Conservation (phyloP, 2,329 filamentous ascomycete species). For the Ophiostoma pallidulum region DNA sequence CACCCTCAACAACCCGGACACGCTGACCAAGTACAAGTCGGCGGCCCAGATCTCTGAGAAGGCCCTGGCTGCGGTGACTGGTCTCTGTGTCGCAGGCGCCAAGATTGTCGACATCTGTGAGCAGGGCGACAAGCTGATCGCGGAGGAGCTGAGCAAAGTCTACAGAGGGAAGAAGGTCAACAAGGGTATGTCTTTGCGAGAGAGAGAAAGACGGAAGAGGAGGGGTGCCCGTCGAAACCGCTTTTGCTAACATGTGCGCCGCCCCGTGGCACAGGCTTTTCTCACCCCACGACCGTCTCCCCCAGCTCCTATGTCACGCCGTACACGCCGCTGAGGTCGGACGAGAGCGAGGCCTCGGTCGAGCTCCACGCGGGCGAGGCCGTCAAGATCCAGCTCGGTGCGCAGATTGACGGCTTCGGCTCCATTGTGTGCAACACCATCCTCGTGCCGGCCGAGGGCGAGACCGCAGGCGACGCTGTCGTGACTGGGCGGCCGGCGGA, state of each 20-base stretch:
- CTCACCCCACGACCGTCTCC: slow-evolving; percentile 90
- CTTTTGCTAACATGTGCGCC: background rate
- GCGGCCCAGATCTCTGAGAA: slow-evolving; percentile 92
- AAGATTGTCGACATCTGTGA: slow-evolving; percentile 94
- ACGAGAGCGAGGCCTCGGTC: slow-evolving; percentile 71
- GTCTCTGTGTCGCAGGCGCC: slow-evolving; percentile 68
- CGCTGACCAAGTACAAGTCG: slow-evolving; percentile 98
- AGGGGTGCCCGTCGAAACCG: no score
- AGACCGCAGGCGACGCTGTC: slow-evolving; percentile 42
- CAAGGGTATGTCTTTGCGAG: slow-evolving; percentile 56
- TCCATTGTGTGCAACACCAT: slow-evolving; percentile 94
- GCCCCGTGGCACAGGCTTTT: slow-evolving; percentile 52
- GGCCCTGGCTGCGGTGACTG: slow-evolving; percentile 76
- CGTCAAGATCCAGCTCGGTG: slow-evolving; percentile 97
- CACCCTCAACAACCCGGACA: slow-evolving; percentile 83
- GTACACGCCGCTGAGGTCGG: slow-evolving; percentile 84
- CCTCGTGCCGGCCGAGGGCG: slow-evolving; percentile 55
- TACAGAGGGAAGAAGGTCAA: slow-evolving; percentile 96
- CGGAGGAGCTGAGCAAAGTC: slow-evolving; percentile 89
- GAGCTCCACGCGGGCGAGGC: slow-evolving; percentile 77
- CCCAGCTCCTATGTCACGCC: slow-evolving; percentile 91
- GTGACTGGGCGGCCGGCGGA: slow-evolving; percentile 74
- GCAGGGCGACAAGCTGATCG: slow-evolving; percentile 88
- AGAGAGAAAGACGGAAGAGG: background rate
- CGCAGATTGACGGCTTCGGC: slow-evolving; percentile 91